Conservation (phyloP, 805 yeast species). For the Teunomyces pallodes region DNA sequence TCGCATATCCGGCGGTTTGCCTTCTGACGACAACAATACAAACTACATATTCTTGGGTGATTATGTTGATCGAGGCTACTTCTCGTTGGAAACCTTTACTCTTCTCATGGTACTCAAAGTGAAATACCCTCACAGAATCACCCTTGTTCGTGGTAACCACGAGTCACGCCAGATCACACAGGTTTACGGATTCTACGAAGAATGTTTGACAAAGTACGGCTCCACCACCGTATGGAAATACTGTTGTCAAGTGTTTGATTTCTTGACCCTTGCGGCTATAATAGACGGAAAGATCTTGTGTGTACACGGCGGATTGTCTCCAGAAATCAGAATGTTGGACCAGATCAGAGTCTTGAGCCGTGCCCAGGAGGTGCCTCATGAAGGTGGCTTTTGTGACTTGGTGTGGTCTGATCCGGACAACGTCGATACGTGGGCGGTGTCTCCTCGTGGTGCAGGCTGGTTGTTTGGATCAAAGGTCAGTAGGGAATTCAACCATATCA, state of each 20-base stretch:
- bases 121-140: conserved; percentile 78
- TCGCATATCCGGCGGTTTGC: conserved; percentile 89
- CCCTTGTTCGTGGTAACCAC: conserved; percentile 96
- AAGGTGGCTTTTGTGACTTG: conserved; percentile 96
- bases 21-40: conserved; percentile 64
- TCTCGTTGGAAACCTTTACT: conserved; percentile 90
- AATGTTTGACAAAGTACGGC: conserved; percentile 89
- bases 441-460: conserved; percentile 99
- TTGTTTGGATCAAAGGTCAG: conserved; percentile 92
- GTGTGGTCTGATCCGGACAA: conserved; percentile 99
- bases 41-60: conserved; percentile 87
- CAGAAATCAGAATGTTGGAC: conserved; percentile 95
- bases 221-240: conserved; percentile 94
- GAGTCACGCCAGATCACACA: conserved; percentile 98
- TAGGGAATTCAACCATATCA: conserved; percentile 92
- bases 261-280: conserved; percentile 89
- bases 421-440: conserved; percentile 97
- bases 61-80: conserved; percentile 97
- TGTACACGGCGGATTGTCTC: conserved; percentile 96
- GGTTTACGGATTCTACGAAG: conserved; percentile 97
- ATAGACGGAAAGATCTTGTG: conserved; percentile 92
- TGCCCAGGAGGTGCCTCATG: conserved; percentile 98
- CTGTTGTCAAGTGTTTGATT: conserved; percentile 95
- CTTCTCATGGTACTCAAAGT: conserved; percentile 90
- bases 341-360: conserved; percentile 91